Conservation (phyloP, 2,329 filamentous ascomycete genomes). For the Sclerotinia subarctica region DNA sequence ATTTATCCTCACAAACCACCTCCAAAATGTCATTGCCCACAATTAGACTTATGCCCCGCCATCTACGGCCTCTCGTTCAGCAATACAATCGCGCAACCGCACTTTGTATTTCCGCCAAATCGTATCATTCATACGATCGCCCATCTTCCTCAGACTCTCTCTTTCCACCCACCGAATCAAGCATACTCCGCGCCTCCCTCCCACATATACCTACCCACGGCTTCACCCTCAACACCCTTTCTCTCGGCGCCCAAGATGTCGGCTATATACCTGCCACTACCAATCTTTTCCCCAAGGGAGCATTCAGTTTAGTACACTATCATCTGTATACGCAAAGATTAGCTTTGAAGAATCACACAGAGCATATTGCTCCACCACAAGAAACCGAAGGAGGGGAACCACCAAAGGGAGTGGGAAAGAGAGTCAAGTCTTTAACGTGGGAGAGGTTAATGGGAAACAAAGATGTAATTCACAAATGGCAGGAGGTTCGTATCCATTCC, state of each 20-base stretch:
- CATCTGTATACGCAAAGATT: slow-evolving; percentile 68
- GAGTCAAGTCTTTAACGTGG: slow-evolving; percentile 70
- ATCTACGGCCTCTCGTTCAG: slow-evolving; percentile 7
- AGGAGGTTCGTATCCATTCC: slow-evolving; percentile 61
- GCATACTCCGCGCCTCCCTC: slow-evolving; percentile 80
- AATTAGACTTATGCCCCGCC: slow-evolving; percentile 14
- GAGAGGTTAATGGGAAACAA: slow-evolving; percentile 73
- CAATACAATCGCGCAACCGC: background rate
- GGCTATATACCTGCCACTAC: slow-evolving; percentile 85
- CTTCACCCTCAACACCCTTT: slow-evolving; percentile 72
- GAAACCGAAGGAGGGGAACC: slow-evolving; percentile 35
- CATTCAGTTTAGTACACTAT: slow-evolving; percentile 78
- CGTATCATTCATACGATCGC: slow-evolving; percentile 71
- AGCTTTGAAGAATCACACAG: slow-evolving; percentile 44
- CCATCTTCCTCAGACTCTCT: slow-evolving; percentile 54
- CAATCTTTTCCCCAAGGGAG: slow-evolving; percentile 74
- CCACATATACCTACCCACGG: slow-evolving; percentile 75
- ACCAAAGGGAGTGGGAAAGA: slow-evolving; percentile 52
- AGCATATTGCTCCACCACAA: slow-evolving; percentile 41
- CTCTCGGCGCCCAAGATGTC: slow-evolving; percentile 74
- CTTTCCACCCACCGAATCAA: slow-evolving; percentile 66
- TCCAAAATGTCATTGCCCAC: slow-evolving; percentile 8
- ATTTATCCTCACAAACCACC: slow-evolving; percentile 20
- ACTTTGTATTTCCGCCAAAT: background rate
- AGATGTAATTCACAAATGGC: slow-evolving; percentile 72